A percentile compares a stretch with the other conserved stretches of the same genome.
Evolutionary conservation across 1,139 yeast species (phyloP).

Genomic region (Suhomyces anneliseae): DNA sequence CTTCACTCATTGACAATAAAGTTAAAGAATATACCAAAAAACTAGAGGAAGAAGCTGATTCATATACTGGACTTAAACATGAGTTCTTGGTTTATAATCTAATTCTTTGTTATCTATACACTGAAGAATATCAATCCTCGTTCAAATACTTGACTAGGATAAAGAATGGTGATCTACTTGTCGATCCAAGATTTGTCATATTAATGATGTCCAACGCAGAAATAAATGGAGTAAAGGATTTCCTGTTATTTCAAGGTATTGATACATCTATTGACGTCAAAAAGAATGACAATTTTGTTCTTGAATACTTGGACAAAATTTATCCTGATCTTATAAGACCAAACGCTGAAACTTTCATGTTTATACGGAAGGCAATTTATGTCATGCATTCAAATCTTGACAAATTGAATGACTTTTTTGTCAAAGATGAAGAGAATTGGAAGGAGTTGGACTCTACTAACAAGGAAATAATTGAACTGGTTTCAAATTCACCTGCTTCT

Average conservation of each 20-base stretch:
- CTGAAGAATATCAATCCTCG: slow-evolving; percentile 8
- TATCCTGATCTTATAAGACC: slow-evolving; percentile 9
- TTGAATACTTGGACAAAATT: slow-evolving; percentile 11
- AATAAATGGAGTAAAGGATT: neutral
- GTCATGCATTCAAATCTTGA: slow-evolving; percentile 1
- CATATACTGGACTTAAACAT: slow-evolving; percentile 11
- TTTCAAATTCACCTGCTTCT: neutral
- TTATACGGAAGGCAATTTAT: slow-evolving; percentile 10
- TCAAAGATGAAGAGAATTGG: slow-evolving; percentile 14
- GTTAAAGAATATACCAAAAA: slow-evolving; percentile 1
- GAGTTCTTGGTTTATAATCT: slow-evolving; percentile 14
- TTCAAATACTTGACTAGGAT: slow-evolving; percentile 14
- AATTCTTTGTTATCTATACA: slow-evolving; percentile 10
- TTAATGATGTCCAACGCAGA: slow-evolving; percentile 5
- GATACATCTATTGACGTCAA: neutral
- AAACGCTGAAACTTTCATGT: neutral
- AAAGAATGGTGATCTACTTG: slow-evolving; percentile 14
- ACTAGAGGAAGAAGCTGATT: slow-evolving; percentile 11
- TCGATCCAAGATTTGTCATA: slow-evolving; percentile 19
- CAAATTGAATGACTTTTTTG: slow-evolving; percentile 4
- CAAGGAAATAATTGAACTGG: slow-evolving; percentile 5
- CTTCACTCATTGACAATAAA: neutral
- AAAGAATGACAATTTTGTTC: slow-evolving; percentile 6
- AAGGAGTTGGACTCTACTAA: slow-evolving; percentile 1
- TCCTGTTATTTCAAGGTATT: slow-evolving; percentile 11